Base-by-base conservation (phyloP, 768 basidiomycete genomes). In the Calvatia gigantea region DNA sequence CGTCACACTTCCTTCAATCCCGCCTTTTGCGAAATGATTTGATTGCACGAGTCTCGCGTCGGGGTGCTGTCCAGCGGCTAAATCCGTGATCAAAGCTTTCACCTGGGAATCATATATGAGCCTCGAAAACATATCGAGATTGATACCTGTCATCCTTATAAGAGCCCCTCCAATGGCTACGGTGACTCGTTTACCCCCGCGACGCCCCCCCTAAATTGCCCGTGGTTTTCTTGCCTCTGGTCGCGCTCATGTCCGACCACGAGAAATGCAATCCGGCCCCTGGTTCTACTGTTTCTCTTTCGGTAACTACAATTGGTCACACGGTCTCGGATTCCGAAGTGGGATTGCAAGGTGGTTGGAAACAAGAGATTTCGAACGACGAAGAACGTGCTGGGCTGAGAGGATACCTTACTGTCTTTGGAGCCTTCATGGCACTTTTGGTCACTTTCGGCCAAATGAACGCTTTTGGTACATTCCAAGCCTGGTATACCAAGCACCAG, bases 361-460 rank as follows among this genome's bases (percentile, higher is more conserved):
- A 27, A 65, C 66, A 25, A 71, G 73, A 57, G 21, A 8, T 4
- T 6, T n/a, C 15, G 14, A 9, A 35, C 6, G 46, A n/a, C 5
- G 45, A 48, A 19, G 19, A 38, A 29, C 35, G 27, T 5, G 35
- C 37, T 25, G 67, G 70, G 15, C 47, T 64, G 31, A 69, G 65
- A 61, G 73, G 71, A 14, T 72, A 71, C 70, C 62, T 87, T 14
- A 76, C 81, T 1, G 80, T 89, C 33, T 64, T 82, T 38, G 88
- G 87, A 0, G 84, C 85, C 0, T 86, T 85, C 65, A 64, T 86
- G 25, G 82, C 83, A 6, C 72, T 89, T 6, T 82, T 87, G 69
- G 85, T 79, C 64, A 82, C 85, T 2, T 87, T 89, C 64, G 87
- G 87, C 7, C 84, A 83, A 60, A 81, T 88, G 73, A 85, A 75